Evolutionary conservation across 192 early-diverging fungal species (phyloP).

Genomic region (Coemansia sp.): DNA sequence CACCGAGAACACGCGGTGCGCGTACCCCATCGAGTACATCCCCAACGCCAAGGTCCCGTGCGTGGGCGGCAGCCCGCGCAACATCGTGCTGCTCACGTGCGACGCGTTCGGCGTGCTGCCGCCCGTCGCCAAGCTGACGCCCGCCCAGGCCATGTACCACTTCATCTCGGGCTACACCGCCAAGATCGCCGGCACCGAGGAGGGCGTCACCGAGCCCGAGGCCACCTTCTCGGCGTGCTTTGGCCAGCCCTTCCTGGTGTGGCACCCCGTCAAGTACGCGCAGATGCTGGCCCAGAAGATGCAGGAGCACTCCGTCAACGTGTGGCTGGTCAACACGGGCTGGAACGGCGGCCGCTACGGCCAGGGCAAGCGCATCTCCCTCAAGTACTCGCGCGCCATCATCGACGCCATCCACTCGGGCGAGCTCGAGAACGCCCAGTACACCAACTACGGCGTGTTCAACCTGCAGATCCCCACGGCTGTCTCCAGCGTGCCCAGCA

Average conservation of each 20-base stretch:
- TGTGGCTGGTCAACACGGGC: constrained; percentile 96
- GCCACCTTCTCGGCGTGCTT: constrained; percentile 95
- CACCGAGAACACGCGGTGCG: constrained; percentile 96
- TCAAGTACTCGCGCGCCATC: constrained; percentile 97
- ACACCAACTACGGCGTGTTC: constrained; percentile 84
- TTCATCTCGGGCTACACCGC: constrained; percentile 98
- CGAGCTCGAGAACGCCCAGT: constrained; percentile 82
- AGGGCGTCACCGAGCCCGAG: constrained; percentile 86
- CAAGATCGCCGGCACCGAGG: constrained; percentile 97
- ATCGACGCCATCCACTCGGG: constrained; percentile 97
- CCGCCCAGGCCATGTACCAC: constrained; percentile 93
- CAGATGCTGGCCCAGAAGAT: constrained; percentile 97
- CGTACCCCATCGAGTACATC: constrained; percentile 94
- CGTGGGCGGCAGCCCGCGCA: constrained; percentile 85
- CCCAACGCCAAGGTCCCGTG: constrained; percentile 94
- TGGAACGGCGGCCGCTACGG: constrained; percentile 95
- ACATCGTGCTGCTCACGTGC: constrained; percentile 95
- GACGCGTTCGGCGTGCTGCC: constrained; percentile 97
- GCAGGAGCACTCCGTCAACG: constrained; percentile 77
- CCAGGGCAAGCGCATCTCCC: constrained; percentile 83
- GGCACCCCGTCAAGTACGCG: constrained; percentile 95
- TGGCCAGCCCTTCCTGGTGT: constrained; percentile 95
- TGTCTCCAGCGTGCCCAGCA: constrained; percentile 72
- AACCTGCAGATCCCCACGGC: constrained; percentile 82
- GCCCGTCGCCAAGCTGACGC: constrained; percentile 83